Base-by-base conservation (phyloP, 2,329 filamentous ascomycete genomes). In the Cercospora berteroae region DNA sequence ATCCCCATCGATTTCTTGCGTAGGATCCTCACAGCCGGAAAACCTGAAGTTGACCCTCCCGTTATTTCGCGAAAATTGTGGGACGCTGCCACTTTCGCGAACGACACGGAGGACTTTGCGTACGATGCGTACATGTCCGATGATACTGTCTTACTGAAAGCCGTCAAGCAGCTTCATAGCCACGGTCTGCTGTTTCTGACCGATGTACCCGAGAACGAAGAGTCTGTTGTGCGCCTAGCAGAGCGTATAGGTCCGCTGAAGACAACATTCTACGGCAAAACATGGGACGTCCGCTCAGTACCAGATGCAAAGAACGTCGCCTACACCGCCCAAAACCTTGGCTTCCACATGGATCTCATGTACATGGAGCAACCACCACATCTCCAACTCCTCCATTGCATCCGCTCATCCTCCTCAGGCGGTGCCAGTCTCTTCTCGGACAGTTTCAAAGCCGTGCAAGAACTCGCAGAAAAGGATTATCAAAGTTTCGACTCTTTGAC, bases 311-410 rank as follows among this genome's bases (percentile, higher is more conserved):
- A 94, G 76, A 98, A 98, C 77, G 91, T 97, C 4, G 94, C 95
- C 23, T 84, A 98, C 80, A 97, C 94, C 0, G 89, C 86, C 75
- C 85, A 89, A 59, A 89, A 89, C 75, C 87, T 98, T 1, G 92
- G 91, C 16, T 88, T 97, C 58, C 95, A 99, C 81, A 95, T 97
- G 87, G 95, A 98, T 77, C 85, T 98, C 48, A 84, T 97, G 69
- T 98, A 98, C 80, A 90, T 95, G 80, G 81, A 86, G 13, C 87
- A 92, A 60, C 88, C 92, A 2, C 94, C 94, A 0, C 88, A 89
- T 33, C 87, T 95, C 61, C 94, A 99, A 79, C 83, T 98, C 25
- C 87, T 98, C 4, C 95, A 98, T 80, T 97, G 93, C 75, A 84
- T 98, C 50, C 86, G 90, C 69, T 96, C 96, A 74, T 90, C 88